Percentiles rank a stretch among this genome's conserved stretches.
phyloP scores from a whole-genome alignment of 306 rosid species.

The Senna siamea region DNA sequence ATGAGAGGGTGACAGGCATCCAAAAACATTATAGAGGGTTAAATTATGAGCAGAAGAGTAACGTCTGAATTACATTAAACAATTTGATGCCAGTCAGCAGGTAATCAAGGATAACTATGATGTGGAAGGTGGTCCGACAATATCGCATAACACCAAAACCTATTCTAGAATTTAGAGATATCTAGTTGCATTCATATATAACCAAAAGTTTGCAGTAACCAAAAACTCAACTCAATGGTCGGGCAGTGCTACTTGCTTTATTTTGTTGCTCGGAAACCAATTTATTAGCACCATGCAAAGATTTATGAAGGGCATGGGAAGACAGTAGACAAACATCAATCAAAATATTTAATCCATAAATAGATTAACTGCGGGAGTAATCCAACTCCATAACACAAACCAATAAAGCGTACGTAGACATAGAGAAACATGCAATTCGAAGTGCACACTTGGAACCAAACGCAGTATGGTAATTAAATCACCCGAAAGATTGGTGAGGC shows the following conservation, averaged over 20 bases:
- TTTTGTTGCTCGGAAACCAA: background rate
- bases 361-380: background rate
- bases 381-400: background rate
- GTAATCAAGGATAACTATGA: background rate
- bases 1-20: background rate
- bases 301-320: background rate
- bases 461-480: slow-evolving; percentile 12
- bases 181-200: background rate
- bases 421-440: background rate
- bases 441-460: slow-evolving; percentile 8
- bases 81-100: background rate
- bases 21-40: background rate
- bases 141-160: background rate
- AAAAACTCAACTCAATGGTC: background rate
- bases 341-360: slow-evolving; percentile 24
- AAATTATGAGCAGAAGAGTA: background rate
- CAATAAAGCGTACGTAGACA: background rate
- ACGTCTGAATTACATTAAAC: background rate
- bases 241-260: background rate
- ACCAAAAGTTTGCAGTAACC: background rate
- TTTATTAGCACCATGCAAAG: background rate
- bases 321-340: background rate
- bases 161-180: background rate
- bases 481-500: too few relatives aligned
- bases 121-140: background rate